Conservation (phyloP, 768 basidiomycete species). For the Collybiopsis luxurians region DNA sequence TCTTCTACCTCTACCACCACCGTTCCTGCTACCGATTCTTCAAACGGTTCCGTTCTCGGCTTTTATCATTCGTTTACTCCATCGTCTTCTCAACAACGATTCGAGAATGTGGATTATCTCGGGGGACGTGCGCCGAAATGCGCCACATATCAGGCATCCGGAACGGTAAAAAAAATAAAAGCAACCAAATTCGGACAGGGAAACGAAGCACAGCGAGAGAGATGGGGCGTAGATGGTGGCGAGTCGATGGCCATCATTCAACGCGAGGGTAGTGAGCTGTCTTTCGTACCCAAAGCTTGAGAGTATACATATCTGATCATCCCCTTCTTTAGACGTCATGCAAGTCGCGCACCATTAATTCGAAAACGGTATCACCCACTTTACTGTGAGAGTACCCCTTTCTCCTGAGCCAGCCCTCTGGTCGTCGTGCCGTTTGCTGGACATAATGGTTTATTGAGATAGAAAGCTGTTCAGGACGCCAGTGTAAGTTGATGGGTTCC, state of each 20-base stretch:
- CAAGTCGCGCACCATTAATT: conserved; percentile 81
- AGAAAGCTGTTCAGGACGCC: conserved; percentile 89
- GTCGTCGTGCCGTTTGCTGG: conserved; percentile 84
- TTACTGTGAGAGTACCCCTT: conserved; percentile 59
- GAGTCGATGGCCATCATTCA: conserved; percentile 87
- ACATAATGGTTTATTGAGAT: conserved; percentile 85
- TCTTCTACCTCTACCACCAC: background rate
- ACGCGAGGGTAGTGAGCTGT: conserved; percentile 60
- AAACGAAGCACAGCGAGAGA: conserved; percentile 84
- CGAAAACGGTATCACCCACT: conserved; percentile 84
- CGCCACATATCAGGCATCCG: conserved; percentile 58
- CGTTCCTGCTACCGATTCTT: background rate
- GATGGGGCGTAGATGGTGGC: conserved; percentile 78
- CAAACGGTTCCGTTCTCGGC: background rate
- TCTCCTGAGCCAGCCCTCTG: background rate
- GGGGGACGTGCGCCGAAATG: conserved; percentile 73
- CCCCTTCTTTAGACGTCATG: conserved; percentile 23
- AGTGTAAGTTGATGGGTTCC: too few relatives aligned
- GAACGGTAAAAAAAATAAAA: background rate
- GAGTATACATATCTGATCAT: too few relatives aligned
- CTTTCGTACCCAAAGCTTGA: too few relatives aligned
- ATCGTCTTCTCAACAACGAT: background rate
- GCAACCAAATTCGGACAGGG: conserved; percentile 53
- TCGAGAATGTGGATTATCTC: conserved; percentile 43
- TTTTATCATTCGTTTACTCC: conserved; percentile 30